phyloP scores from a whole-genome alignment of 768 basidiomycete genomes.

The Ramaria sp. region DNA sequence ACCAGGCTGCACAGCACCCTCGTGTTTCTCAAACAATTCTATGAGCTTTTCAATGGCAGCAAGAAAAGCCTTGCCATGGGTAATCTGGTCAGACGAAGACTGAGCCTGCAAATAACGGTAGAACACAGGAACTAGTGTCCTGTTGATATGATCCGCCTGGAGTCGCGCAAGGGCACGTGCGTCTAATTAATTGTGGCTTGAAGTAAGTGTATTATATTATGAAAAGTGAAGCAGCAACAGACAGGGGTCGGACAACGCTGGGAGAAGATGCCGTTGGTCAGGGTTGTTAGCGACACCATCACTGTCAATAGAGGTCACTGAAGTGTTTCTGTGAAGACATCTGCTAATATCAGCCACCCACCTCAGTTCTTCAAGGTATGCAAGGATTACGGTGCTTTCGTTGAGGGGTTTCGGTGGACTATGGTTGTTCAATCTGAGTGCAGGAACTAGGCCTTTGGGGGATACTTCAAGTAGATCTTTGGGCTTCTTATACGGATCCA shows the following conservation, averaged over 20 bases:
- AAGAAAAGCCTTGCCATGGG: constrained; percentile 39
- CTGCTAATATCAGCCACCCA: background rate
- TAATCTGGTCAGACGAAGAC: constrained; percentile 38
- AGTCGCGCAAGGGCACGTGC: constrained; percentile 57
- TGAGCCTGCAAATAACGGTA: constrained; percentile 70
- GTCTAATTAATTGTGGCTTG: constrained; percentile 34
- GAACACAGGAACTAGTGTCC: constrained; percentile 56
- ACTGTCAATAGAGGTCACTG: background rate
- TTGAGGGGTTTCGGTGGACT: constrained; percentile 53
- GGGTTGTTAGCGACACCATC: background rate
- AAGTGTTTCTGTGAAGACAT: background rate
- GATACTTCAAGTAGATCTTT: constrained; percentile 69
- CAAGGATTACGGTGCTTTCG: constrained; percentile 72
- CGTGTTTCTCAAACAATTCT: constrained; percentile 35
- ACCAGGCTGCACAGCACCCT: constrained; percentile 34
- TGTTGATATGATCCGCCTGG: constrained; percentile 58
- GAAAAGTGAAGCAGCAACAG: constrained; percentile 13
- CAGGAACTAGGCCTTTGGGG: constrained; percentile 76
- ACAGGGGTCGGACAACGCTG: constrained; percentile 52
- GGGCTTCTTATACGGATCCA: constrained; percentile 78
- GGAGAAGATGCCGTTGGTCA: constrained; percentile 39
- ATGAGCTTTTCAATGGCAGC: constrained; percentile 41
- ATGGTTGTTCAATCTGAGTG: constrained; percentile 42
- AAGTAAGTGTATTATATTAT: background rate
- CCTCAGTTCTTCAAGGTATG: constrained; percentile 67